A percentile compares a stretch with the other conserved stretches of the same genome.
Evolutionary conservation across 441 rosid genomes (phyloP).

Genomic region (Flueggea neowawraea): DNA sequence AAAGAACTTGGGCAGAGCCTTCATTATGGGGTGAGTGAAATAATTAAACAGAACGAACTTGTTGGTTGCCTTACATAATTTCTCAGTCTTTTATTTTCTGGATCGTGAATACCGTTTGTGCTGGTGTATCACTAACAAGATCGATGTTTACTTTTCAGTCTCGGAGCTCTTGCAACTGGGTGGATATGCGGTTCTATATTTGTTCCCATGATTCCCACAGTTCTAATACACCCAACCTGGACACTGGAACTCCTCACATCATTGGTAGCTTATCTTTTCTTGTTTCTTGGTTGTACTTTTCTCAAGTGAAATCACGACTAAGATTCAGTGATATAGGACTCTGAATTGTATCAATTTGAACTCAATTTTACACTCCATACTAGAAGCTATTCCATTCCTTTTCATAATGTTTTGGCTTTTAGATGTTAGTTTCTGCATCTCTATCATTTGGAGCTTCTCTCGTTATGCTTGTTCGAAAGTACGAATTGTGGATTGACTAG

Average conservation of each 20-base stretch:
- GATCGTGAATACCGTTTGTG: neutral
- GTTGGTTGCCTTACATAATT: neutral
- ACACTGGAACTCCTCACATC: constrained; percentile 93
- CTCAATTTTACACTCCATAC: neutral
- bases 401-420: too few relatives aligned
- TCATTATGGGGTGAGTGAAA: constrained; percentile 62
- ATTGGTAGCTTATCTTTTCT: constrained; percentile 64
- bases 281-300: constrained; percentile 86
- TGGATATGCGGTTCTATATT: constrained; percentile 78
- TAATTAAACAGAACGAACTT: neutral
- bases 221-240: constrained; percentile 78
- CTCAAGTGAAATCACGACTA: constrained; percentile 44
- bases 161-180: constrained; percentile 73
- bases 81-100: neutral
- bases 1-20: constrained; percentile 84
- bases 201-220: constrained; percentile 78
- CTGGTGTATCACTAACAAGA: neutral
- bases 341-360: neutral
- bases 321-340: neutral
- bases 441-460: too few relatives aligned
- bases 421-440: too few relatives aligned
- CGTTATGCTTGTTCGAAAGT: too few relatives aligned
- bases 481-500: too few relatives aligned
- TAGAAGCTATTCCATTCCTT: too few relatives aligned
- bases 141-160: constrained; percentile 34